Evolutionary conservation across 192 early-diverging fungal genomes (phyloP), one percentile per base, ranked within the genome.

Genomic region (Backusella luteola): DNA sequence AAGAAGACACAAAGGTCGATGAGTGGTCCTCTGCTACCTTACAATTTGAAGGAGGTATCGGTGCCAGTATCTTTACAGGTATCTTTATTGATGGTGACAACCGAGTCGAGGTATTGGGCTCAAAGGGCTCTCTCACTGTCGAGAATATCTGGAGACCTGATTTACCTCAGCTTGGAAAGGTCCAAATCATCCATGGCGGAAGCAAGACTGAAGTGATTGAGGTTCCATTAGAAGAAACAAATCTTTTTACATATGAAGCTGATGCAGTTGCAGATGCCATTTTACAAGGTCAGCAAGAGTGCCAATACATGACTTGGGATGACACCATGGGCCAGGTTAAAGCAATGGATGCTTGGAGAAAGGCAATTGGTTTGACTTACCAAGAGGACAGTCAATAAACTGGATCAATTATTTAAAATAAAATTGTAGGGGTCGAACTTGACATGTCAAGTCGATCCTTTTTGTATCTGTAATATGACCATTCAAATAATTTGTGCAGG

Each of bases 101-200:
- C 21, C 67, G 21, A 12, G 77, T 79, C 0, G 75, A 83, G 46
- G 44, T 83, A 1, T 34, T 79, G 32, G 81, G 81, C 5, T 74
- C 68, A 6, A 39, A 73, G 49, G 81, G 81, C 6, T 68, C 77
- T 1, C 21, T 83, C 32, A 69, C 66, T 6, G 74, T 83, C 14
- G 14, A 63, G 8, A 76, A 79, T 17, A 77, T 77, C 21, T 83
- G 81, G 81, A 52, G 81, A 44, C 81, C 81, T 19, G 81, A 83
- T 74, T 41, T 81, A 6, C 38, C 79, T 39, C 49, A 52, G 35
- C 52, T 77, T 35, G 80, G 76, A 19, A 14, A 66, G 4, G 75
- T 73, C 34, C 53, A 79, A 15, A 71, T 83, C 29, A 69, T 73
- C 26, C 46, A 59, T 34, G 34, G n/a, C 4, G 36, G 68, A 66